phyloP scores from a whole-genome alignment of 1,139 yeast species.

The Kodamaea plutei region DNA sequence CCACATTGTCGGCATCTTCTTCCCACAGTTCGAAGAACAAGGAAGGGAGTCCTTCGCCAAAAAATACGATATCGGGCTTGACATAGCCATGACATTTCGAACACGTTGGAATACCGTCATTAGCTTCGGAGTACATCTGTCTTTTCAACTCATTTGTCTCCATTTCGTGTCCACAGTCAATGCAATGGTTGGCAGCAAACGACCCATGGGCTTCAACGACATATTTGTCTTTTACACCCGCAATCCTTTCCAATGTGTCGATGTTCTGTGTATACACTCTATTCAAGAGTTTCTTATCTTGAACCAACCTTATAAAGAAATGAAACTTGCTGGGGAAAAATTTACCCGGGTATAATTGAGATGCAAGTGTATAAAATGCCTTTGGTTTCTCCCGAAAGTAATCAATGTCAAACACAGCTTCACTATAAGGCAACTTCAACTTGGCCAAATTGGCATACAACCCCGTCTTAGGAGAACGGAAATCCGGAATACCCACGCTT shows the following conservation, averaged over 20 bases:
- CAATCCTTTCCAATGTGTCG: conserved; percentile 83
- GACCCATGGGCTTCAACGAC: conserved; percentile 95
- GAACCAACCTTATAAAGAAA: conserved; percentile 59
- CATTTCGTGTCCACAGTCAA: conserved; percentile 63
- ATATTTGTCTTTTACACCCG: conserved; percentile 63
- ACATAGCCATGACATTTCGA: conserved; percentile 64
- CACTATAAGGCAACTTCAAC: conserved; percentile 81
- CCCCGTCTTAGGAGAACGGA: conserved; percentile 89
- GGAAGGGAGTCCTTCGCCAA: conserved; percentile 80
- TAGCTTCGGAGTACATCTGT: conserved; percentile 29
- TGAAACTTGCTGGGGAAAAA: conserved; percentile 83
- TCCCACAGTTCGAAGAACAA: conserved; percentile 68
- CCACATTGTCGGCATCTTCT: conserved; percentile 55
- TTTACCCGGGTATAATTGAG: conserved; percentile 83
- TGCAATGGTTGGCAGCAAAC: conserved; percentile 80
- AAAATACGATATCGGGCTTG: conserved; percentile 90
- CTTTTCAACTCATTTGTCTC: conserved; percentile 44
- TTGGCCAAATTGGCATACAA: conserved; percentile 75
- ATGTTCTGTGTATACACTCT: conserved; percentile 89
- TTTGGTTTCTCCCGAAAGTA: conserved; percentile 70
- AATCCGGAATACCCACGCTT: conserved; percentile 91
- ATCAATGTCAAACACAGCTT: conserved; percentile 90
- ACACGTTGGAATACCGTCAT: conserved; percentile 50
- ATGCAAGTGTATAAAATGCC: conserved; percentile 81
- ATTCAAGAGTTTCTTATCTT: conserved; percentile 55